A percentile compares a stretch with the other conserved stretches of the same genome.
phyloP scores from a whole-genome alignment of 2,329 filamentous ascomycete genomes.

The Hypomyces perniciosus region DNA sequence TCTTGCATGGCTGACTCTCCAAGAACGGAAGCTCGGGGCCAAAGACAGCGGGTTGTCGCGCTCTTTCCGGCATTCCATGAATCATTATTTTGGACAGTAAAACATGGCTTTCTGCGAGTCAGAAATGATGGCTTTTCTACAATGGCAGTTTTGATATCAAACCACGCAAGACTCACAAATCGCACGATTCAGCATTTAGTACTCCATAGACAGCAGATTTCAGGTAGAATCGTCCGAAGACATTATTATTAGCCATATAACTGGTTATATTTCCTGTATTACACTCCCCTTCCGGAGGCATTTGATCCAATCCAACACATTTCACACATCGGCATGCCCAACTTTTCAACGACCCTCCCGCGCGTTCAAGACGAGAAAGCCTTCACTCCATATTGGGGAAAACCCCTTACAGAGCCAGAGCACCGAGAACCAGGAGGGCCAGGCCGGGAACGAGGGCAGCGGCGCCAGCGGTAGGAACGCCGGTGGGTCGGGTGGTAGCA shows the following conservation, averaged over 20 bases:
- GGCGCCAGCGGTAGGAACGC: constrained; percentile 23
- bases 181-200: no score
- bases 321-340: background rate
- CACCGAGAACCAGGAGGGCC: constrained; percentile 28
- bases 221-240: constrained; percentile 4
- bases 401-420: constrained; percentile 31
- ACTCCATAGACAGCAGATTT: background rate
- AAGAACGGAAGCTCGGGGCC: no score
- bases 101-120: no score
- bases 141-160: no score
- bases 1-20: no score
- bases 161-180: no score
- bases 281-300: constrained; percentile 8
- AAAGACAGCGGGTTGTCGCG: no score
- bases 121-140: no score
- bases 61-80: no score
- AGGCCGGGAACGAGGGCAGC: constrained; percentile 26
- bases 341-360: background rate
- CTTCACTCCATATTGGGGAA: background rate
- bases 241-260: constrained; percentile 20
- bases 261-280: constrained; percentile 17
- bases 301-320: constrained; percentile 13
- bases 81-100: no score
- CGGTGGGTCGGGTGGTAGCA: constrained; percentile 10
- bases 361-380: background rate